Evolutionary conservation across 2,329 filamentous ascomycete species (phyloP), one percentile per base, ranked within the genome.

Genomic region (Fusarium decemcellulare): DNA sequence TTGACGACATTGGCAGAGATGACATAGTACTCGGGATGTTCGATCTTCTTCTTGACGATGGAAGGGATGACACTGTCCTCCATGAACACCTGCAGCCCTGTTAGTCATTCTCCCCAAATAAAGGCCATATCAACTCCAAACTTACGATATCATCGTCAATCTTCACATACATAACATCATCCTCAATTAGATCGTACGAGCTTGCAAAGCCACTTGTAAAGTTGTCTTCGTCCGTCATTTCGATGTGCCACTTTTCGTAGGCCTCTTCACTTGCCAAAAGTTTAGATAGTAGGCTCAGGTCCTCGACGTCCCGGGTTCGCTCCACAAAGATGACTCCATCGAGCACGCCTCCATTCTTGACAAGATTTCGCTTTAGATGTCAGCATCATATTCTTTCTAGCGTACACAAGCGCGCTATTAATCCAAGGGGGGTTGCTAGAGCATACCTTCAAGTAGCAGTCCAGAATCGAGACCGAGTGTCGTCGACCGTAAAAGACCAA

Each of bases 1-100:
- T 89, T 89, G 67, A 89, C 78, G 23, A 90, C 80, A 65, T 89
- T 88, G 52, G 86, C 86, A 3, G 85, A 86, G 14, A 89, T 83
- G 47, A 84, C 77, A 65, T 83, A 83, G 29, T 82, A 82, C 40
- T 87, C 81, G 8, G 86, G 85, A 34, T 88, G 81, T 5, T 83
- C 79, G 51, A 86, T 74, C 65, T 85, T 85, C 18, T 85, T 86
- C 65, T 85, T 84, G 30, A 88, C 81, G 8, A 90, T 80, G 4
- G 85, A 84, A 3, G 86, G 82, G 51, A 90, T 86, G 62, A 74
- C 81, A 63, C 69, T 76, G 42, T 81, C 79, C 46, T 80, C 78
- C 68, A 80, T 76, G 39, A 77, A 80, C 11, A 80, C 77, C 79
- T 80, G 11, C 8, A 54, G 4, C 2, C 3, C 5, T 1, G 16